phyloP scores from a whole-genome alignment of 257 asterid species.

The Gentiana dahurica region DNA sequence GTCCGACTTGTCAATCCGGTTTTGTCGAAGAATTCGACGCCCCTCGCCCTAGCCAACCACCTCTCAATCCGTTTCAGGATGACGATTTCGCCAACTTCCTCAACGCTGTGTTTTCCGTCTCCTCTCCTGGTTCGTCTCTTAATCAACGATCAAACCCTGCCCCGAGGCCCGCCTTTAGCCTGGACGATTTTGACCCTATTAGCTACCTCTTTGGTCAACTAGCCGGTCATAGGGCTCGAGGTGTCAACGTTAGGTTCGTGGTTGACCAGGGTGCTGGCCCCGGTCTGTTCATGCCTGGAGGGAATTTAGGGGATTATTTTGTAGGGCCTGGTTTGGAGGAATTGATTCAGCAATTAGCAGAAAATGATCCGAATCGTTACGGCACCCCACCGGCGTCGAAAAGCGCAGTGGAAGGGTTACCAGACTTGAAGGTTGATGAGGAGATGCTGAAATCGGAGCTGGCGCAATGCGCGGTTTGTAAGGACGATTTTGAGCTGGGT shows the following conservation, averaged over 20 bases:
- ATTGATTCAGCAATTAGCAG: slow-evolving; percentile 64
- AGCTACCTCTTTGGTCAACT: slow-evolving; percentile 29
- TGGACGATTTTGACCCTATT: slow-evolving; percentile 38
- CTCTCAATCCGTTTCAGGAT: slow-evolving; percentile 15
- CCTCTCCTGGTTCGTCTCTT: slow-evolving; percentile 4
- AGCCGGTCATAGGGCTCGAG: slow-evolving; percentile 44
- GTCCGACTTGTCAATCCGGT: slow-evolving; percentile 61
- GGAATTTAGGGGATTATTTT: slow-evolving; percentile 57
- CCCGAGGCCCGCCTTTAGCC: slow-evolving; percentile 8
- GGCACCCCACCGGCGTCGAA: slow-evolving; percentile 76
- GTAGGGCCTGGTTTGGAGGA: slow-evolving; percentile 65
- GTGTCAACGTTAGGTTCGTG: slow-evolving; percentile 46
- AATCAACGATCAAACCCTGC: slow-evolving; percentile 12
- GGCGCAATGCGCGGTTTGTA: slow-evolving; percentile 83
- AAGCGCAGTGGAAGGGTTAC: slow-evolving; percentile 42
- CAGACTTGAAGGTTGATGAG: slow-evolving; percentile 31
- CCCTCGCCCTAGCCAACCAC: slow-evolving; percentile 23
- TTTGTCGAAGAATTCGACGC: slow-evolving; percentile 56
- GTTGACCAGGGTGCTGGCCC: slow-evolving; percentile 22
- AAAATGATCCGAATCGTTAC: slow-evolving; percentile 66
- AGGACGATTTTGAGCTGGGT: slow-evolving; percentile 59
- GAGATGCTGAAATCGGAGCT: slow-evolving; percentile 44
- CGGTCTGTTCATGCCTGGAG: slow-evolving; percentile 21
- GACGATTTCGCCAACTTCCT: slow-evolving; percentile 31
- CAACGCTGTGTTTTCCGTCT: slow-evolving; percentile 21